A percentile compares a stretch with the other conserved stretches of the same genome.
These are phyloP conservation scores for Penicillium sp. DNA, from an alignment of 2,329 filamentous ascomycete genomes.

Conservation along the genomic window DNA sequence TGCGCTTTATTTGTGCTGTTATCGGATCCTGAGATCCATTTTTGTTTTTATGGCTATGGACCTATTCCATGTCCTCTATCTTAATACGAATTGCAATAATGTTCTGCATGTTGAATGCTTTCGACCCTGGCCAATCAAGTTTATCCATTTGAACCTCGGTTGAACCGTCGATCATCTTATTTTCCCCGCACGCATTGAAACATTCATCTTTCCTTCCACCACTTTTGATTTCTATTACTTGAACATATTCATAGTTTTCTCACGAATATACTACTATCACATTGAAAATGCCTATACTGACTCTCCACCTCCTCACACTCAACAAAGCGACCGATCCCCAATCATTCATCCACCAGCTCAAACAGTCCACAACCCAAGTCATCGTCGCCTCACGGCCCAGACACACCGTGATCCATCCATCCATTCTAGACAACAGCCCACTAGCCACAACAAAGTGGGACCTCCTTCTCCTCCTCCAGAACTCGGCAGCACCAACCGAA, in stretches of 20 bases:
- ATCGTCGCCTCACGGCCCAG: slow-evolving; percentile 39
- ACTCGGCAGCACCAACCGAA: neutral
- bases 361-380: slow-evolving; percentile 25
- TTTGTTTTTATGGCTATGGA: slow-evolving; percentile 7
- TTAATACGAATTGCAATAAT: slow-evolving; percentile 15
- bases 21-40: slow-evolving; percentile 4
- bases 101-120: neutral
- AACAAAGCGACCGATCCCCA: slow-evolving; percentile 30
- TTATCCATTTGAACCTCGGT: slow-evolving; percentile 7
- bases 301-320: slow-evolving; percentile 28
- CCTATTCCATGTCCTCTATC: slow-evolving; percentile 3
- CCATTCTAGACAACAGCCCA: slow-evolving; percentile 28
- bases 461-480: slow-evolving; percentile 35
- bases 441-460: slow-evolving; percentile 36
- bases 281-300: slow-evolving; percentile 35
- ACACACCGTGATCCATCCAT: slow-evolving; percentile 38
- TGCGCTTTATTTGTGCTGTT: neutral
- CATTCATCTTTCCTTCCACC: neutral
- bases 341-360: slow-evolving; percentile 30
- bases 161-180: neutral
- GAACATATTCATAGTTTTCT: neutral
- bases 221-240: neutral
- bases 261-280: neutral
- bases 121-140: neutral
- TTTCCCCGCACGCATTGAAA: neutral